Evolutionary conservation across 2,329 filamentous ascomycete species (phyloP).

Genomic region (Sclerotiophoma versabilis): DNA sequence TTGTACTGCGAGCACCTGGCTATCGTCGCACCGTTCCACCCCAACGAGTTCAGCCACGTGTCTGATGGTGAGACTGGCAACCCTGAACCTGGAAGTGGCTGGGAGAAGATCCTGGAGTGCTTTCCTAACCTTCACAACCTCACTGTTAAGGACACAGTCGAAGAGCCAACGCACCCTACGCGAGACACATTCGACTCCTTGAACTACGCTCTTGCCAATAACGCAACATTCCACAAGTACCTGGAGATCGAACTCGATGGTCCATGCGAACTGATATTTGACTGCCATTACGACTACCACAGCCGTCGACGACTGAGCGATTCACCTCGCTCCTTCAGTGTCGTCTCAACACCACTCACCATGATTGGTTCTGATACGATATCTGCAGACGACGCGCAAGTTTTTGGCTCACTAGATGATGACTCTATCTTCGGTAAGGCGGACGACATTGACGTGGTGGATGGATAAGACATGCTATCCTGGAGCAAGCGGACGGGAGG

Average conservation of each 20-base stretch:
- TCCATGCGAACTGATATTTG: conserved; percentile 1
- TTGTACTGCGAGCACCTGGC: conserved; percentile 21
- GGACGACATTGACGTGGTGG: background rate
- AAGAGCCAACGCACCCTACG: conserved; percentile 5
- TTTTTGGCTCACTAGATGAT: background rate
- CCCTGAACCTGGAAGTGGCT: conserved; percentile 21
- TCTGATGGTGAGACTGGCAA: conserved; percentile 15
- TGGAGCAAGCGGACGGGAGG: no score
- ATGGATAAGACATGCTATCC: background rate
- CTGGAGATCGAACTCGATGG: conserved; percentile 1
- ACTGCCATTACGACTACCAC: conserved; percentile 11
- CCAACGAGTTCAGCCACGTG: conserved; percentile 18
- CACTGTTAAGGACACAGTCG: conserved; percentile 13
- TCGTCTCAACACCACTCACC: background rate
- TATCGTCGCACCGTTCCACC: conserved; percentile 20
- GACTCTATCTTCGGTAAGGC: background rate
- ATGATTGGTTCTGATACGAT: conserved; percentile 1
- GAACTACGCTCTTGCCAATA: conserved; percentile 8
- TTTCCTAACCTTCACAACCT: conserved; percentile 24
- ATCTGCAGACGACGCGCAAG: conserved; percentile 9
- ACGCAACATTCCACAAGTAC: background rate
- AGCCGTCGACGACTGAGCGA: background rate
- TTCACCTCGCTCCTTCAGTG: background rate
- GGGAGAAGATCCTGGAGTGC: conserved; percentile 22
- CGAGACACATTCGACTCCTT: conserved; percentile 17